Base-by-base conservation (phyloP, 2,329 filamentous ascomycete genomes). In the Blastomyces emzantsi region DNA sequence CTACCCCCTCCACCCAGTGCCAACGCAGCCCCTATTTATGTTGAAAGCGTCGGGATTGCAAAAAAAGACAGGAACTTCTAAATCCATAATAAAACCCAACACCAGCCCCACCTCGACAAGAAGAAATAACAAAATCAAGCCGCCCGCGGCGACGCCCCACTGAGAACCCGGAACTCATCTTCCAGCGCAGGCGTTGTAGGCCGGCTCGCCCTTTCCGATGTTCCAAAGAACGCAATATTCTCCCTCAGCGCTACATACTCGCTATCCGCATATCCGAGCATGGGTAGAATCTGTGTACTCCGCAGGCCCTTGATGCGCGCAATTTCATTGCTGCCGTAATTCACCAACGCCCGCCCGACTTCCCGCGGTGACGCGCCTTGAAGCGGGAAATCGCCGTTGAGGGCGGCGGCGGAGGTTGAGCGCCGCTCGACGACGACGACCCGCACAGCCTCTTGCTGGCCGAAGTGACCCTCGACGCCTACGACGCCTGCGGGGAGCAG, bases 231-330 rank as follows among this genome's bases (percentile, higher is more conserved):
- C 55, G 90, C 91, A 66, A 97, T 87, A 70, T 96, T 93, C 75
- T 96, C 91, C 66, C 92, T 82, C 71, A 94, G 81, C 11, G 92
- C 92, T 51, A 97, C 89, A 77, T 97, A 97, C 77, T 97, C 92
- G 71, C 89, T 95, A 74, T 97, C 92, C 25, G 91, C 90, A 76
- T 97, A 99, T 3, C 93, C 94, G 41, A 99, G 78, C 55, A 94
- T 79, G 11, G 83, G 82, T 58, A 87, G 82, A 67, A 99, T 97
- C 73, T 96, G 89, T 6, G 82, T 84, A 72, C 92, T 96, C 73
- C 89, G 86, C 67, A 89, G 81, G 1, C 94, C 94, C 78, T 89
- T 91, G 73, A 99, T 96, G 60, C 89, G 81, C 64, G 81, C 79
- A 66, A 99, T 92, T 76, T 99, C 93, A 0, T 82, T 80, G 1